A percentile compares a stretch with the other conserved stretches of the same genome.
phyloP scores from a whole-genome alignment of 2,329 filamentous ascomycete genomes.

The Colletotrichum gigasporum region DNA sequence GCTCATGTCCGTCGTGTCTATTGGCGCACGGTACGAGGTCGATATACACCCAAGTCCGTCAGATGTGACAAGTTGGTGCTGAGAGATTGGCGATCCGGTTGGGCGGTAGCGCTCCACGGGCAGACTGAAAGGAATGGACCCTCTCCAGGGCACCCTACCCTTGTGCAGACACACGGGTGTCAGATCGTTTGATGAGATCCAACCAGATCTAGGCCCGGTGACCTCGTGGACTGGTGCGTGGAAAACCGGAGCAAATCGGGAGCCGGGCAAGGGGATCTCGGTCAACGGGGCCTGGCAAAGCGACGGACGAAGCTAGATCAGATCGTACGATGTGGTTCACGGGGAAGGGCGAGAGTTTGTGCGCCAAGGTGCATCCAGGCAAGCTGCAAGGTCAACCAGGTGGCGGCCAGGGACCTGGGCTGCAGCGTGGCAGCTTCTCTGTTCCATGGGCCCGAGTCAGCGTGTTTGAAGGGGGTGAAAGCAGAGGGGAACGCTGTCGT shows the following conservation, averaged over 20 bases:
- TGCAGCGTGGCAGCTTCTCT: neutral
- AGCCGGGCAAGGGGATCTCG: constrained; percentile 2
- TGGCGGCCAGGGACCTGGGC: constrained; percentile 4
- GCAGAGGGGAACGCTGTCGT: neutral
- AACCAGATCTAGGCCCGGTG: constrained; percentile 28
- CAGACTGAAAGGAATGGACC: constrained; percentile 4
- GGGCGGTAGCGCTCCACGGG: constrained; percentile 16
- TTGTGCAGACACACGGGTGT: constrained; percentile 29
- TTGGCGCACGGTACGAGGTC: constrained; percentile 25
- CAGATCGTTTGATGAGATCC: constrained; percentile 32
- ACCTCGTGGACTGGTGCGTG: constrained; percentile 18
- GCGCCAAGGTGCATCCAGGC: constrained; percentile 2
- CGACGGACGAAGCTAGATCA: constrained; percentile 10
- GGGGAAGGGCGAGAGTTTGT: constrained; percentile 17
- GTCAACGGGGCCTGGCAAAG: constrained; percentile 18
- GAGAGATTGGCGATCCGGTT: constrained; percentile 27
- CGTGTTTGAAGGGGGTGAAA: constrained; percentile 12
- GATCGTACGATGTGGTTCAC: constrained; percentile 26
- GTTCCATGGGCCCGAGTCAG: constrained; percentile 20
- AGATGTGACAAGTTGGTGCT: constrained; percentile 17
- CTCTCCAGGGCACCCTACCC: constrained; percentile 13
- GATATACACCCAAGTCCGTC: neutral
- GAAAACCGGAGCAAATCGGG: constrained; percentile 21
- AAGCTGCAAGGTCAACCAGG: neutral
- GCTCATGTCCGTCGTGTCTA: neutral